Base-by-base conservation (phyloP, 2,329 filamentous ascomycete genomes). In the Fusarium kyushuense region DNA sequence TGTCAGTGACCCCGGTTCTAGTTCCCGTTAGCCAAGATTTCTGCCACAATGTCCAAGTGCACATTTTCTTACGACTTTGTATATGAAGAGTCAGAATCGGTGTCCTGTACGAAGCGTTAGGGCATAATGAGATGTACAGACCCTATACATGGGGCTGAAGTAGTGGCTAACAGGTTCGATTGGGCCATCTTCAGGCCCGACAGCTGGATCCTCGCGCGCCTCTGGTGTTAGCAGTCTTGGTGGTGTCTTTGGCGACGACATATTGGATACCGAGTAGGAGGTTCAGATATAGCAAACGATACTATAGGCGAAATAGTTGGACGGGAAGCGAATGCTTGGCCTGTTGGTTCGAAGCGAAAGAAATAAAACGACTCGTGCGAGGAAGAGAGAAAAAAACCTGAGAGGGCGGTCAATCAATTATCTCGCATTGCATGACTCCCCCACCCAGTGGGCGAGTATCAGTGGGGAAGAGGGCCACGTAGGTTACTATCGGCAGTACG, bases 71-170 rank as follows among this genome's bases (percentile, higher is more conserved):
- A 69, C 64, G 48, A 21, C 12, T 53, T 14, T 6, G 65, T 49
- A 36, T 69, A 65, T 5, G 65, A 43, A 27, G 58, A 67, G 38
- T 67, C 49, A 32, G 59, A 55, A 45, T 65, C 54, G 23, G 54
- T 45, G 11, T 67, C 64, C 64, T 67, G 14, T n/a, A 9, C 11
- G 13, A 58, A 32, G 30, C 35, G 58, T 57, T 48, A 51, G 21
- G 54, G 27, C n/a, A 58, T 16, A 32, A 6, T 21, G 33, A 35
- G 25, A 27, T 13, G 32, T 33, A 38, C 30, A 27, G 4, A n/a
- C 47, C 36, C n/a, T 9, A 25, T 27, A 29, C 33, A 51, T 51
- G n/a, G 47, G 47, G 7, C 13, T 51, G 33, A 51, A 19, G 3
- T 36, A 19, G 6, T 32, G 13, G 58, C 57, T 52, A 21, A 60